Evolutionary conservation across 148 eudicot genomes (phyloP), one percentile per base, ranked within the genome.

Genomic region (Nepenthes gracilis): DNA sequence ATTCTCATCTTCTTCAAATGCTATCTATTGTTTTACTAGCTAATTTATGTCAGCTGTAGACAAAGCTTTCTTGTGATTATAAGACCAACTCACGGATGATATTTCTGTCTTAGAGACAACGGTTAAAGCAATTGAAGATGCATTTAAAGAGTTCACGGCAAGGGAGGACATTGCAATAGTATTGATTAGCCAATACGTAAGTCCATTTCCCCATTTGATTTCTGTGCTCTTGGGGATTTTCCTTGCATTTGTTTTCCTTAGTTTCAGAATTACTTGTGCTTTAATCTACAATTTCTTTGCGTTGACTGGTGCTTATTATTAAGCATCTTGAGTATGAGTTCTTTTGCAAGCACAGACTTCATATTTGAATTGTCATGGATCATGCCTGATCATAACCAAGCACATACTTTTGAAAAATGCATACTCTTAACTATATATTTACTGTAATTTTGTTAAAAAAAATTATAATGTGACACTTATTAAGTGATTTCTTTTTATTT

Each of bases 161-260:
- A 75, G 91, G 72, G 87, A 85, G 55, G 91, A 85, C 67, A 68
- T 85, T 70, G 91, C 91, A 54, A 80, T 85, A 35, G 91, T 85
- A 40, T 43, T 85, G 77, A 80, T 85, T 64, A 82, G 87, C 78
- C 91, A 85, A 82, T 85, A 67, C 61, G 91, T 85, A 72, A 72
- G 91, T 54, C 65, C 51, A 9, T 2, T 11, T 2, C 56, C n/a
- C 47, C 43, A 38, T 58, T 35, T 64, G 47, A 52, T 47, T 52
- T 53, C 47, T 60, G 9, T 60, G 57, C 35, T 49, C 53, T 49
- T 49, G 6, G 12, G 53, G 6, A 5, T 49, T n/a, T 10, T 49
- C 53, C 15, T 11, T 49, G 53, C 15, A n/a, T 6, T 11, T 45
- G 8, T 5, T 45, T 23, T 8, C 8, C 45, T 3, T 40, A 40